Evolutionary conservation across 768 basidiomycete genomes (phyloP), one percentile per base, ranked within the genome.

Genomic region (Boletus speciosus): DNA sequence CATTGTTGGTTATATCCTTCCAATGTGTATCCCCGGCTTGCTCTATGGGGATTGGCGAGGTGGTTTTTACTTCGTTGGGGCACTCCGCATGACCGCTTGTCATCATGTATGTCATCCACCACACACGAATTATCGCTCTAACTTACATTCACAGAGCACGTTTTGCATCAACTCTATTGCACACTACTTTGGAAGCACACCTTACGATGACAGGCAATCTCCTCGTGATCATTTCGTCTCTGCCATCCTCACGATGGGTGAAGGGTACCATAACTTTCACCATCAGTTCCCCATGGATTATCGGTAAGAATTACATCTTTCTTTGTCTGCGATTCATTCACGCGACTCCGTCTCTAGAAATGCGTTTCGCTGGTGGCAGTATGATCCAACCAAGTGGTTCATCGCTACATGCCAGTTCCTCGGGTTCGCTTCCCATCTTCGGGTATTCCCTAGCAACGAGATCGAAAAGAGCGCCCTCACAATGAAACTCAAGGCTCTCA

Each of bases 131-230:
- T 31, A 34, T 39, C 25, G 12, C 37, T 25, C 47, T 64, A 34
- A 58, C 40, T 14, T 41, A 0, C 11, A 12, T 19, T 19, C 21
- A 49, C 49, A 88, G 86, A 88, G 90, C 60, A 90, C 87, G 1
- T 93, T 93, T 71, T 90, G 86, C 66, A 90, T 93, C 70, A 93
- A 93, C 68, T 93, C 90, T 19, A 80, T 93, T 31, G 90, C 90
- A 0, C 91, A 93, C 68, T 91, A 85, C 74, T 78, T 93, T 44
- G 91, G 91, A 35, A 81, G 83, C 45, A 78, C 88, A 29, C 83
- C 90, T 1, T 93, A 92, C 58, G 91, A 93, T 67, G 88, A 92
- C 74, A 83, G 73, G 58, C 79, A 87, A 64, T 82, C 83, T 34
- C 88, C 90, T 40, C 80, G 87, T 29, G 90, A 93, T 66, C 86